Conservation (phyloP, 1,139 yeast species). For the Eremothecium sinecaudum region DNA sequence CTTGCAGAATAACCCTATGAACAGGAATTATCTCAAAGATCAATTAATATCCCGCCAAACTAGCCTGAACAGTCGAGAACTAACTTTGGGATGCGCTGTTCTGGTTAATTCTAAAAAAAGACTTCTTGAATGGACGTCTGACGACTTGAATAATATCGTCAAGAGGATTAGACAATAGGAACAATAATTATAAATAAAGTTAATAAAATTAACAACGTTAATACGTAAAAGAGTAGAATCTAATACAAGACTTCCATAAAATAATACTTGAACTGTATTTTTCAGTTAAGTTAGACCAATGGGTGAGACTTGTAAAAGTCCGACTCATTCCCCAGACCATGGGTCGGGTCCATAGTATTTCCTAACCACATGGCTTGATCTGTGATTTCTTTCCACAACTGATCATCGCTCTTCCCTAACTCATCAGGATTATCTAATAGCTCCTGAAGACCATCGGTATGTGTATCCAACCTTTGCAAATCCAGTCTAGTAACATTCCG, state of each 20-base stretch:
- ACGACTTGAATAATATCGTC: conserved; percentile 37
- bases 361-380: conserved; percentile 66
- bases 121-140: conserved; percentile 50
- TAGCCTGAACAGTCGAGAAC: conserved; percentile 38
- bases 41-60: conserved; percentile 33
- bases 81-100: conserved; percentile 40
- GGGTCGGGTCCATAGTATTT: conserved; percentile 26
- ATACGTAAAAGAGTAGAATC: conserved; percentile 1
- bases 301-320: conserved; percentile 4
- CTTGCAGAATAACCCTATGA: conserved; percentile 16
- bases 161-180: conserved; percentile 40
- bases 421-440: conserved; percentile 25
- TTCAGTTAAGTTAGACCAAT: too few species aligned
- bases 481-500: conserved; percentile 26
- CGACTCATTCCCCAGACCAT: conserved; percentile 20
- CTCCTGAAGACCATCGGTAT: conserved; percentile 22
- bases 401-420: conserved; percentile 40
- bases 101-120: conserved; percentile 43
- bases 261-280: background rate
- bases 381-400: conserved; percentile 67
- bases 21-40: conserved; percentile 19
- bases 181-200: background rate
- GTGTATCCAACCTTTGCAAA: conserved; percentile 17
- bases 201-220: too few species aligned
- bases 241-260: background rate